Evolutionary conservation across 2,329 filamentous ascomycete genomes (phyloP), one percentile per base, ranked within the genome.

Genomic region (Fusarium penzigii): DNA sequence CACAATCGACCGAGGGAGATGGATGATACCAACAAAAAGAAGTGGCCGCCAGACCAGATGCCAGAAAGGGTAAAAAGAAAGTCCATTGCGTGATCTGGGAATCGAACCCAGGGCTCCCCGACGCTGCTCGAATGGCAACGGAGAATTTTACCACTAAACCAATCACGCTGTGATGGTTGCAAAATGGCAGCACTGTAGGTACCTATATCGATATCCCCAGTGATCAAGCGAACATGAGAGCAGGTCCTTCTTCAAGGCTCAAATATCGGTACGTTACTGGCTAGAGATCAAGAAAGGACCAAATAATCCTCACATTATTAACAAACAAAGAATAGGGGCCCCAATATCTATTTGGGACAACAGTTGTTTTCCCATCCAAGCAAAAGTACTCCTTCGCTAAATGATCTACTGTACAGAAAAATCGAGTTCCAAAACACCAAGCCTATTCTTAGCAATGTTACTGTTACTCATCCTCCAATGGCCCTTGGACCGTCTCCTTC

Each of bases 311-410:
- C 16, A 44, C 34, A 25, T 39, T n/a, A n/a, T n/a, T n/a, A n/a
- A n/a, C n/a, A n/a, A 25, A 25, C 20, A 11, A 34, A 17, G 12
- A 46, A 20, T n/a, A 43, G 6, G 34, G 25, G 25, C 13, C 29
- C 17, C 34, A 20, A 44, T 41, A 42, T 38, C 39, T 38, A 58
- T 47, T 29, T 38, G 40, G 38, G 43, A 49, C 47, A 40, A 50
- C 50, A 36, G 38, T 52, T 56, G 44, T 55, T 62, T 46, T 44
- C 50, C 55, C 55, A 56, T 52, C 17, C 49, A 66, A 66, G 58
- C 56, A 66, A 53, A 49, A 46, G 42, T 62, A 60, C 64, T 64
- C 60, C 62, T 56, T 61, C 63, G 63, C 63, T 66, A 65, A 63
- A 62, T 62, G 56, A 40, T 51, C 60, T 67, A 58, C 52, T 62